Base-by-base conservation (phyloP, 2,329 filamentous ascomycete species). In the Knufia petricola region DNA sequence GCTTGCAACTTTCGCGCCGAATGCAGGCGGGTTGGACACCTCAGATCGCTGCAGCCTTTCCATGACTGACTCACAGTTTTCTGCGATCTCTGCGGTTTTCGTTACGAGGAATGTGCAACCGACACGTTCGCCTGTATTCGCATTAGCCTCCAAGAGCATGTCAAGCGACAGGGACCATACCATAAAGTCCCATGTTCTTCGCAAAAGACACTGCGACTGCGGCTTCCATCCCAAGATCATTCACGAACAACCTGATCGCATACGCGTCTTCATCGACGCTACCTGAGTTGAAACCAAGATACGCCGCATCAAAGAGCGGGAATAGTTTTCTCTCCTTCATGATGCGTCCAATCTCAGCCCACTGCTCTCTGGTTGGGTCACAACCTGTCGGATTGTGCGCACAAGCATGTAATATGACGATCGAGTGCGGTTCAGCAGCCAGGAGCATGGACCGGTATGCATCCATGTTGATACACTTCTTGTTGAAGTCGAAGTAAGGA, bases 241-340 rank as follows among this genome's bases (percentile, higher is more conserved):
- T 78, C 66, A 95, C 81, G 68, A 98, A 98, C 77, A 95, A 77
- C 59, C 92, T 82, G 59, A 96, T 78, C 53, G 92, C 87, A 66
- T 89, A 96, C 55, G 92, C 92, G 66, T 98, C 90, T 69, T 82
- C 82, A 75, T 94, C 79, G 56, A 85, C 90, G 71, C 94, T 79
- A 59, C 90, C 90, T 56, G 84, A 90, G 60, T 90, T 92, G 64
- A 98, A 96, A 61, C 90, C 90, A 73, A 96, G 92, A 78, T 98
- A 98, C 56, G 90, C 90, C 88, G 95, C 95, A 70, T 96, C 90
- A 74, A 98, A 96, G 78, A 96, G 95, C 59, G 90, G 90, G 71
- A 96, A 94, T 67, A 94, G 86, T 56, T 79, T 81, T 74, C 86
- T 92, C 62, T 78, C 69, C 62, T 79, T 79, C 65, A 95, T 82